These are phyloP conservation scores for Magnusiomyces magnusii DNA, from an alignment of 1,139 yeast genomes.

Conservation along the genomic window DNA sequence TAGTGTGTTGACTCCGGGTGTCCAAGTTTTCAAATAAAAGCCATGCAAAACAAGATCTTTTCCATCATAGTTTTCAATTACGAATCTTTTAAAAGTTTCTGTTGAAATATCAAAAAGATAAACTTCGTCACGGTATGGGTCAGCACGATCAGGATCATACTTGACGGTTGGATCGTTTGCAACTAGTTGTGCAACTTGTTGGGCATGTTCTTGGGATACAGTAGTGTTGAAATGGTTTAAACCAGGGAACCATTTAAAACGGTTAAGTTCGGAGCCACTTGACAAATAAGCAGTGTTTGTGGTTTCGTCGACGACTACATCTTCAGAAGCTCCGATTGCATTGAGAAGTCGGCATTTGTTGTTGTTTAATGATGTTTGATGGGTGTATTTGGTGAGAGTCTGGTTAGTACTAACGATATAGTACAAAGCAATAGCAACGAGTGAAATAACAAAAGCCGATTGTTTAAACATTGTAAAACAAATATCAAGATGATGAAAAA, in stretches of 20 bases:
- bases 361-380: background rate
- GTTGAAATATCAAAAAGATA: constrained; percentile 9
- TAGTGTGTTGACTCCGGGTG: constrained; percentile 11
- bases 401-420: background rate
- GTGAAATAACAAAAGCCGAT: background rate
- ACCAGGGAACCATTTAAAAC: constrained; percentile 8
- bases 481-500: background rate
- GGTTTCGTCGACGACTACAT: constrained; percentile 10
- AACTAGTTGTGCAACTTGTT: background rate
- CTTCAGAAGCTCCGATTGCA: constrained; percentile 7
- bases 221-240: background rate
- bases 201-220: background rate
- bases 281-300: constrained; percentile 8
- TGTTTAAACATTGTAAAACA: background rate
- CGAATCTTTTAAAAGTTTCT: constrained; percentile 4
- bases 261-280: background rate
- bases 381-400: background rate
- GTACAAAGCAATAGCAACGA: background rate
- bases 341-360: background rate
- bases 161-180: background rate
- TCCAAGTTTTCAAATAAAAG: constrained; percentile 10
- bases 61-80: constrained; percentile 9
- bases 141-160: too few species aligned
- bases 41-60: constrained; percentile 19
- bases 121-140: constrained; percentile 12